Conservation (phyloP, 2,329 filamentous ascomycete genomes). For the Fusarium anthophilum region DNA sequence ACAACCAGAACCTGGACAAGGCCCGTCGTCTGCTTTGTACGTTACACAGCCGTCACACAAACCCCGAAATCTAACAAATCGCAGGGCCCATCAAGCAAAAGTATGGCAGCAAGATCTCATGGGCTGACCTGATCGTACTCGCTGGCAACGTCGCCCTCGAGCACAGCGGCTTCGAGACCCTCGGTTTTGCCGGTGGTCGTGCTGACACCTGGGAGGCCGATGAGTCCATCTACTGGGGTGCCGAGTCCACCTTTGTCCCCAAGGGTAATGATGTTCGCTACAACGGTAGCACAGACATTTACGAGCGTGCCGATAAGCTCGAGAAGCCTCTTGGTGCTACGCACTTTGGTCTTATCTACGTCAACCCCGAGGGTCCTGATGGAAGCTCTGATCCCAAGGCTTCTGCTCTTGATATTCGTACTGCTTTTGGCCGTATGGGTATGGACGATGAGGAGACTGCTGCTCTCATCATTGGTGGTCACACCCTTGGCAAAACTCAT, state of each 20-base stretch:
- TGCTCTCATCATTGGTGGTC: slow-evolving; percentile 80
- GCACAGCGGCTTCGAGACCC: slow-evolving; percentile 77
- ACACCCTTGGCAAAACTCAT: slow-evolving; percentile 84
- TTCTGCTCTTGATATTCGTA: slow-evolving; percentile 76
- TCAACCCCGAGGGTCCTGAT: slow-evolving; percentile 82
- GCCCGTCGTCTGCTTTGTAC: slow-evolving; percentile 76
- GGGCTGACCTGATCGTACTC: slow-evolving; percentile 77
- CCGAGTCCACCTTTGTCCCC: slow-evolving; percentile 74
- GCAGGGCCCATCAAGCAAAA: slow-evolving; percentile 79
- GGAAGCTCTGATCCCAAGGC: slow-evolving; percentile 75
- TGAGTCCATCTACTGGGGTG: slow-evolving; percentile 81
- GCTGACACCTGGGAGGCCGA: slow-evolving; percentile 79
- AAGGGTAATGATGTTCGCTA: slow-evolving; percentile 77
- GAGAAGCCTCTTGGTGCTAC: slow-evolving; percentile 74
- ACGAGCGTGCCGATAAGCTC: slow-evolving; percentile 65
- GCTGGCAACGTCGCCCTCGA: slow-evolving; percentile 81
- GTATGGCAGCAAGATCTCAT: slow-evolving; percentile 84
- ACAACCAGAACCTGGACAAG: slow-evolving; percentile 83
- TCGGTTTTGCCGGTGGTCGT: slow-evolving; percentile 79
- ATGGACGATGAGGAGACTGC: slow-evolving; percentile 88
- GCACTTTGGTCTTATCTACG: slow-evolving; percentile 76
- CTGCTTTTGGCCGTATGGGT: slow-evolving; percentile 80
- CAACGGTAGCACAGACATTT: slow-evolving; percentile 61
- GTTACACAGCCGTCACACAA: not conserved
- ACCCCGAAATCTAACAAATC: not conserved